Conservation (phyloP, 2,329 filamentous ascomycete genomes). For the Paecilomyces variotii region DNA sequence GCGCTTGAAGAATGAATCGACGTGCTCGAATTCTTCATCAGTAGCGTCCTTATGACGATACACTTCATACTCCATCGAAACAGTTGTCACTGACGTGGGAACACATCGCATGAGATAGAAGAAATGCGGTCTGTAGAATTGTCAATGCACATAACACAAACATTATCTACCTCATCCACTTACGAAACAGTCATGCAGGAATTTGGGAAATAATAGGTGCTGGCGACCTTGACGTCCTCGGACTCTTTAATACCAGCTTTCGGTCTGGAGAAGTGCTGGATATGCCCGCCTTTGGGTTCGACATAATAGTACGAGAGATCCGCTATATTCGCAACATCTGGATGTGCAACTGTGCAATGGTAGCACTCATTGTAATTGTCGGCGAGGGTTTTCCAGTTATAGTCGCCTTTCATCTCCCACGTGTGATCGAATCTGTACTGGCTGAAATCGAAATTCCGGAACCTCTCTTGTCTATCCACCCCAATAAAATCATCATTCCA, state of each 20-base stretch:
- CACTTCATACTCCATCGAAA: conserved; percentile 55
- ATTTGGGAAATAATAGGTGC: conserved; percentile 26
- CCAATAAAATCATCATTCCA: conserved; percentile 48
- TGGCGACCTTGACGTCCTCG: conserved; percentile 34
- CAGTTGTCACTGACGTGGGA: conserved; percentile 44
- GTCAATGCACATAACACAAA: not conserved
- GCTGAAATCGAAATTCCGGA: conserved; percentile 43
- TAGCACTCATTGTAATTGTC: conserved; percentile 62
- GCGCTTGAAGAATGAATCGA: conserved; percentile 54
- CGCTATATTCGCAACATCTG: conserved; percentile 49
- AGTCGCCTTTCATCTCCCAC: conserved; percentile 50
- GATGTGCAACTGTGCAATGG: conserved; percentile 53
- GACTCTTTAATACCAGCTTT: conserved; percentile 41
- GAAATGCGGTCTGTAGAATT: conserved; percentile 45
- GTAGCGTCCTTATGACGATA: conserved; percentile 53
- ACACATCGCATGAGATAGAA: conserved; percentile 58
- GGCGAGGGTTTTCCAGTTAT: conserved; percentile 54
- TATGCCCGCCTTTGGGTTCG: conserved; percentile 41
- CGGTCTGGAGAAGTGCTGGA: conserved; percentile 44
- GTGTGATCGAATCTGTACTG: conserved; percentile 49
- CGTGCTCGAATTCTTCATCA: conserved; percentile 51
- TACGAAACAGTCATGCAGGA: conserved; percentile 24
- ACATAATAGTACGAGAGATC: conserved; percentile 50
- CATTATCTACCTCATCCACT: conserved; percentile 18
- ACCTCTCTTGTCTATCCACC: conserved; percentile 41